Evolutionary conservation across 331 rosid species (phyloP).

Genomic region (Malus hybrid): DNA sequence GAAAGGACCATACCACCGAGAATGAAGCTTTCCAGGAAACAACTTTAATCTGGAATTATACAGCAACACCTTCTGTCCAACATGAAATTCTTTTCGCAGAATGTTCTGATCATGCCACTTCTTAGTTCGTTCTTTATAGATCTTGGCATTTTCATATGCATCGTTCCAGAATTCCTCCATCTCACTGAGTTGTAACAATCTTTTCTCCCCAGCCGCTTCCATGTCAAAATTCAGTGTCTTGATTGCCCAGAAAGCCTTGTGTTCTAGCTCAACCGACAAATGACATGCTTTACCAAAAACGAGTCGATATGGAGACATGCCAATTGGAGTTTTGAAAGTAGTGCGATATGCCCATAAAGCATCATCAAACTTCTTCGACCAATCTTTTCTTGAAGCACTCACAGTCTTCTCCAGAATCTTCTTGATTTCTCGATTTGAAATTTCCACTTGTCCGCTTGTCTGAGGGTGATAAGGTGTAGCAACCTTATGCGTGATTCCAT

Average conservation of each 20-base stretch:
- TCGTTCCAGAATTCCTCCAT: neutral
- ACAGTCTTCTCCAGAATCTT: neutral
- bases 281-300: neutral
- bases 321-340: neutral
- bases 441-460: too few relatives aligned
- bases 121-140: too few relatives aligned
- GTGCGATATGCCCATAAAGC: neutral
- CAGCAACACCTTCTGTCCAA: neutral
- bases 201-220: neutral
- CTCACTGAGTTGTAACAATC: neutral
- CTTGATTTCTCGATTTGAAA: too few relatives aligned
- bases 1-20: neutral
- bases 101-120: neutral
- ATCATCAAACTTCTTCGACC: neutral
- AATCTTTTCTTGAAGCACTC: neutral
- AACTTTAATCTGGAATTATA: neutral
- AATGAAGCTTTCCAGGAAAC: neutral
- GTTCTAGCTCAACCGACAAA: neutral
- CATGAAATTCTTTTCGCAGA: neutral
- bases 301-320: neutral
- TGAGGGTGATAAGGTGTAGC: too few relatives aligned
- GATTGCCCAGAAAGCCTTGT: neutral
- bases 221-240: neutral
- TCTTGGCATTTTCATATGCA: too few relatives aligned
- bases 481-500: neutral